Conservation (phyloP, 495 filamentous ascomycete species). For the Parmelia sp. region DNA sequence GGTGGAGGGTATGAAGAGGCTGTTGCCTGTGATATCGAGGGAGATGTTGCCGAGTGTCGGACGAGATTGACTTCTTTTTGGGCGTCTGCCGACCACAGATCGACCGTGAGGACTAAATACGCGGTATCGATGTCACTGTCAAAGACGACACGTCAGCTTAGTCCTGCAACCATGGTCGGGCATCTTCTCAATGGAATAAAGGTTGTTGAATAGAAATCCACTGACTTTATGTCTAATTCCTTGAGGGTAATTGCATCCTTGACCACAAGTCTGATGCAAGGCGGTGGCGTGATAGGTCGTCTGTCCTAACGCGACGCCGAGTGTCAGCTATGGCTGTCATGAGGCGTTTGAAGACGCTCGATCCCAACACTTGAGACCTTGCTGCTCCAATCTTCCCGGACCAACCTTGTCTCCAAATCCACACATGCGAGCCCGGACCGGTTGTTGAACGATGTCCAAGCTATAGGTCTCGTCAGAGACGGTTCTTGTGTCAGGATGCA, state of each 20-base stretch:
- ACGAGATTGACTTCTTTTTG: constrained; percentile 90
- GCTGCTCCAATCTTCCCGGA: constrained; percentile 2
- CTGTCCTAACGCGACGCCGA: constrained; percentile 62
- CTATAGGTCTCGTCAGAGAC: constrained; percentile 14
- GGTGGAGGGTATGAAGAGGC: constrained; percentile 65
- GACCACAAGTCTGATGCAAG: constrained; percentile 81
- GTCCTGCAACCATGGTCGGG: neutral
- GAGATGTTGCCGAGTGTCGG: constrained; percentile 76
- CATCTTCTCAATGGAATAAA: neutral
- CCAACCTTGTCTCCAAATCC: constrained; percentile 95
- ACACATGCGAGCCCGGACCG: constrained; percentile 93
- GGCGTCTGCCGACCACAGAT: constrained; percentile 82
- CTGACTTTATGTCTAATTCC: constrained; percentile 85
- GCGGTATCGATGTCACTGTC: constrained; percentile 70
- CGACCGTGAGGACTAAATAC: constrained; percentile 88
- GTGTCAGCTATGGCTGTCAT: constrained; percentile 17
- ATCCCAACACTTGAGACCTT: neutral
- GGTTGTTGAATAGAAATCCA: constrained; percentile 10
- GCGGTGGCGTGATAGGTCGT: constrained; percentile 91
- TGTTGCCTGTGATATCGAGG: constrained; percentile 81
- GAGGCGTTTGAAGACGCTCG: neutral
- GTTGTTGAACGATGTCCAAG: constrained; percentile 84
- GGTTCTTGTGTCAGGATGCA: neutral
- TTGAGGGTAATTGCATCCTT: constrained; percentile 72
- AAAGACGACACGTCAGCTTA: constrained; percentile 20